Evolutionary conservation across 2,329 filamentous ascomycete species (phyloP), one percentile per base, ranked within the genome.

Genomic region (Knoxdaviesia proteae): DNA sequence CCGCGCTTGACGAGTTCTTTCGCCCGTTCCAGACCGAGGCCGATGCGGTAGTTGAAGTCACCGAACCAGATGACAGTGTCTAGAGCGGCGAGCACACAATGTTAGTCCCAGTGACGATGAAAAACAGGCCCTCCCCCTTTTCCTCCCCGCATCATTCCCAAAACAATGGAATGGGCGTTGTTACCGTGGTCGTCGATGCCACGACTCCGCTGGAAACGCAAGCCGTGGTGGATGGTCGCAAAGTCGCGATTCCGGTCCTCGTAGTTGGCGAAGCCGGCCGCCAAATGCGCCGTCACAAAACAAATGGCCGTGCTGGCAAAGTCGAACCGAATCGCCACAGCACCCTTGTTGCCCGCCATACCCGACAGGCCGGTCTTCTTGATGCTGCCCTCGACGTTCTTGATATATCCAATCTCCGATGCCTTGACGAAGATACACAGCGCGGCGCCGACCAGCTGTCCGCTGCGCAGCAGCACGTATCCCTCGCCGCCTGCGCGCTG

Each of bases 11-110:
- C 74, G 7, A 93, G 63, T 33, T 77, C 71, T 49, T 82, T 78
- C 6, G 84, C 83, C 46, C 70, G 77, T 36, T 94, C 84, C 49
- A 84, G 76, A 38, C 69, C 71, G 45, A 96, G 67, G 1, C 87
- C 88, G 51, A 98, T 93, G 11, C 90, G 80, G 59, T 98, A 98
- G 56, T 98, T 98, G 65, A 98, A 98, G 58, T 98, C 90, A 5
- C 90, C 90, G 37, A 94, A 70, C 88, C 90, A 98, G 42, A 94
- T 79, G 34, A 96, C 79, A 29, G 82, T 70, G 50, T 78, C 74
- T 69, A 38, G 31, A 34, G 20, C 20, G 20, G 20, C 20, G 20
- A 20, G 20, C 2, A 20, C 20, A 20, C 20, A 3, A 10, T 30
- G 8, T 41, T 32, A 49, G 40, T 43, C 36, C 38, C 10, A n/a